Evolutionary conservation across 1,139 yeast genomes (phyloP), one percentile per base, ranked within the genome.

Genomic region (Taphrina pruni): DNA sequence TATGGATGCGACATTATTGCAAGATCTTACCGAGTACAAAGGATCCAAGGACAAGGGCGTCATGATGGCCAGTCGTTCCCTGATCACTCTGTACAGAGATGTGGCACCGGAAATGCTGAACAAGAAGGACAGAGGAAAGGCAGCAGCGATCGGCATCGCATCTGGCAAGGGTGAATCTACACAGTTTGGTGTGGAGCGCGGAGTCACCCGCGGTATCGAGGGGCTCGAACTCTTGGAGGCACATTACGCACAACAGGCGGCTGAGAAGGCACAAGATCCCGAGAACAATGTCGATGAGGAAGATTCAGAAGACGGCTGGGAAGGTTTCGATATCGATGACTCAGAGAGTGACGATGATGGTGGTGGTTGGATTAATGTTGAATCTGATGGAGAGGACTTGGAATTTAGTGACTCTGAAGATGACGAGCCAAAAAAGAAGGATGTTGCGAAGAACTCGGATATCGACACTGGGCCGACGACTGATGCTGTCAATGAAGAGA

Each of bases 91-190:
- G 69, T 94, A 90, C 79, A 85, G 99, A 79, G 97, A 92, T 73
- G 88, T 92, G 67, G 97, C 97, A 1, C 99, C 99, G 6, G 96
- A 94, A 74, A 90, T 94, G 97, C 85, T 94, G 76, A 83, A 85
- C 70, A 85, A 87, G 75, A 92, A 90, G 77, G 98, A 95, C 77
- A 85, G 99, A 77, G 99, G 99, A 76, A 94, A 94, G 81, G 80
- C 83, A 48, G 98, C 97, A 14, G 83, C 96, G 36, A 88, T 93
- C 85, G 95, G 86, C 71, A 73, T 92, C 72, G 84, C 84, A 68
- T 70, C 72, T 32, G 76, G 75, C 12, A 52, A 66, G 9, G 65
- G 38, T 17, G 65, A 62, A 58, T 58, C 64, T 21, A 74, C 75
- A 60, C 76, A 78, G 77, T 94, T 84, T 74, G 99, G 99, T 81